A percentile compares a stretch with the other conserved stretches of the same genome.
Evolutionary conservation across 305 asterid species (phyloP).

Genomic region (Solanum chacoense): DNA sequence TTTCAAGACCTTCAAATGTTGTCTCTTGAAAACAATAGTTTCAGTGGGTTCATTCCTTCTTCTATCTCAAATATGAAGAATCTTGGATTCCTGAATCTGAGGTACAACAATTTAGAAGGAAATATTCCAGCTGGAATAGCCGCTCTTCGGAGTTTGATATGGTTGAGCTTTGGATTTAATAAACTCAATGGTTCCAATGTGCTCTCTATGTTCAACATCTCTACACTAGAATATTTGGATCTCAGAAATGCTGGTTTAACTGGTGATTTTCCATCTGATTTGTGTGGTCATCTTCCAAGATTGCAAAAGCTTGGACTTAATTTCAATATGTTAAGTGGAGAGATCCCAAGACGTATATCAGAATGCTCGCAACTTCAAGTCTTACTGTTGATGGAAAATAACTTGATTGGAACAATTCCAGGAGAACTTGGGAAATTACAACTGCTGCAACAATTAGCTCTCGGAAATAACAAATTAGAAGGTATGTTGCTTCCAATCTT

Average conservation of each 20-base stretch:
- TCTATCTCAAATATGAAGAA: not conserved
- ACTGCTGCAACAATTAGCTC: not conserved
- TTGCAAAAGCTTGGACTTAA: not conserved
- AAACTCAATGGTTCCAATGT: not conserved
- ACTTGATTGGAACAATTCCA: constrained; percentile 11
- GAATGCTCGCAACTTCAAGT: constrained; percentile 4
- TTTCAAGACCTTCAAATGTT: not conserved
- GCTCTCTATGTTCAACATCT: constrained; percentile 1
- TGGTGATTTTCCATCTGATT: constrained; percentile 7
- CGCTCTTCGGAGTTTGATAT: not conserved
- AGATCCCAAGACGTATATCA: constrained; percentile 1
- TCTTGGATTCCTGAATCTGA: not conserved
- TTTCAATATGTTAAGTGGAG: constrained; percentile 2
- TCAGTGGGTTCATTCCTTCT: not conserved
- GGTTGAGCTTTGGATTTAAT: not conserved
- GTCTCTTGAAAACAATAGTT: not conserved
- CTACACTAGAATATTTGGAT: not conserved
- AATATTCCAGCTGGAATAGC: not conserved
- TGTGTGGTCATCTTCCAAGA: constrained; percentile 1
- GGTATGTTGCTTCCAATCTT: not conserved
- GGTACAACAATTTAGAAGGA: not conserved
- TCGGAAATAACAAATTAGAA: not conserved
- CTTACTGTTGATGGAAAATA: not conserved
- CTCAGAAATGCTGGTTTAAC: not conserved
- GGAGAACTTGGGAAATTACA: constrained; percentile 14